Conservation (phyloP, 2,329 filamentous ascomycete genomes). For the Mycosphaerelloides madeirae region DNA sequence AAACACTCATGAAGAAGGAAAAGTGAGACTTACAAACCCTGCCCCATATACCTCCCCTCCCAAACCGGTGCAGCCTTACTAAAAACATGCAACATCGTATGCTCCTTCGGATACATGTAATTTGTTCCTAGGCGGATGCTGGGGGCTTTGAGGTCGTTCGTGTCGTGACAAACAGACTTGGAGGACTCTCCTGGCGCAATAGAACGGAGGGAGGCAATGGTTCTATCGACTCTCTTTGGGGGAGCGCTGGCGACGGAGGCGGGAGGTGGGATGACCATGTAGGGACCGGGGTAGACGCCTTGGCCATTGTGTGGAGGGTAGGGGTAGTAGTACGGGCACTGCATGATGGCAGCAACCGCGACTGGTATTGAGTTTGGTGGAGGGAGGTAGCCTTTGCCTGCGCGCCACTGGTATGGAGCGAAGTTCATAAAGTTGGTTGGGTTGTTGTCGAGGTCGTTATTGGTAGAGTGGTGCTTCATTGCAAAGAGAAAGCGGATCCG, state of each 20-base stretch:
- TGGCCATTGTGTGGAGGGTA: not conserved
- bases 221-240: constrained; percentile 2
- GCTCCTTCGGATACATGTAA: constrained; percentile 25
- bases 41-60: constrained; percentile 19
- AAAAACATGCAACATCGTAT: constrained; percentile 31
- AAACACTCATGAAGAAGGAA: no score
- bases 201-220: not conserved
- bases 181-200: not conserved
- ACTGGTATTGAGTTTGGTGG: constrained; percentile 6
- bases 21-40: not conserved
- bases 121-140: constrained; percentile 22
- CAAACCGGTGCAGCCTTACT: constrained; percentile 24
- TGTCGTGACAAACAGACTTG: not conserved
- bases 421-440: constrained; percentile 15
- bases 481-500: no score
- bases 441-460: no score
- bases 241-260: not conserved
- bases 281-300: not conserved
- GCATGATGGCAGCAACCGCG: not conserved
- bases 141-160: constrained; percentile 3
- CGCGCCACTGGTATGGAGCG: constrained; percentile 26
- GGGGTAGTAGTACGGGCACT: not conserved
- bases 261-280: not conserved
- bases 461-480: no score
- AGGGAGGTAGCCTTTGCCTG: constrained; percentile 20